Conservation (phyloP, 116 monocot genomes). For the Zostera marina region DNA sequence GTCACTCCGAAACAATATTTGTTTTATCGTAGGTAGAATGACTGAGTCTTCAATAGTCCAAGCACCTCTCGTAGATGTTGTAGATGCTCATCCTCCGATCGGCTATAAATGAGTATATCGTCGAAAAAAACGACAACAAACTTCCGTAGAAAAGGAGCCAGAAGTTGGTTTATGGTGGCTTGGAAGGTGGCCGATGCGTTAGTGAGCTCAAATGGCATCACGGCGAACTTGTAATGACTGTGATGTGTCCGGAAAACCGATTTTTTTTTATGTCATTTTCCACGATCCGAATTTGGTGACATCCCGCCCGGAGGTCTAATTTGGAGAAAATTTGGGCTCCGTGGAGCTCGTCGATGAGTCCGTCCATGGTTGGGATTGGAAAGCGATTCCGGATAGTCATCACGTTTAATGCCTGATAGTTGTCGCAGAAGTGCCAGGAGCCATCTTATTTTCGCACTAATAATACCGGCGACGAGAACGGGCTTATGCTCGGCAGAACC, state of each 20-base stretch:
- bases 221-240: background rate
- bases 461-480: too few species aligned
- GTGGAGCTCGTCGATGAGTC: background rate
- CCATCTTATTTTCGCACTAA: background rate
- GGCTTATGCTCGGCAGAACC: too few species aligned
- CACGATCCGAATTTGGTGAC: background rate
- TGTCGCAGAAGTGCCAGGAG: background rate
- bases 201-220: background rate
- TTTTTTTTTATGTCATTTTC: background rate
- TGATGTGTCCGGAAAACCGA: too few species aligned
- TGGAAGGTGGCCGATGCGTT: background rate
- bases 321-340: background rate
- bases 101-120: too few species aligned
- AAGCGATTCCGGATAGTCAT: background rate
- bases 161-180: background rate
- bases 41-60: too few species aligned
- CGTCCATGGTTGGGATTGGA: background rate
- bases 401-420: background rate
- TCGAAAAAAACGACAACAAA: background rate
- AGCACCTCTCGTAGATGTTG: too few species aligned
- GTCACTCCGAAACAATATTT: too few species aligned
- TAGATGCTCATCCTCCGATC: background rate
- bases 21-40: too few species aligned
- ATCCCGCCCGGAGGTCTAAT: background rate
- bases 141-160: background rate